Base-by-base conservation (phyloP, 495 filamentous ascomycete genomes). In the Penicillium daleae region DNA sequence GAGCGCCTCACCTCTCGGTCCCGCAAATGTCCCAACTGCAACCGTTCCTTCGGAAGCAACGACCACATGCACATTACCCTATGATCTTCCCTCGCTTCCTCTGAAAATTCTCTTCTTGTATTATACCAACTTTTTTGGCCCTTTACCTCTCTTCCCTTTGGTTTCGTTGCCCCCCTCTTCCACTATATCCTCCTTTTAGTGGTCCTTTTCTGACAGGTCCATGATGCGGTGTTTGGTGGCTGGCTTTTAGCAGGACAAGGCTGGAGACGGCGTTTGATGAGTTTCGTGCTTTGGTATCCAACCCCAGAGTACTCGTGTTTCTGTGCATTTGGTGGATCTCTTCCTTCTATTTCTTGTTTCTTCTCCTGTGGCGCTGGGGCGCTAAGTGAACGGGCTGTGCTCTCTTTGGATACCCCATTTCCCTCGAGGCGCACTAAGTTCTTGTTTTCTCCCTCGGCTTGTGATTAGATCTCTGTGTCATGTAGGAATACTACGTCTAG, bases 21-120 rank as follows among this genome's bases (percentile, higher is more conserved):
- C 72, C 86, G 95, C 60, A 98, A 98, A 76, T 99, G 95, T 69
- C 95, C 95, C 6, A 93, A 89, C 67, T 99, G 95, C 80, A 90
- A 88, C 72, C 88, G 88, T 74, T 87, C 92, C 2, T 99, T 99
- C 70, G 93, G 94, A 62, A 87, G 87, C 66, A 91, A 88, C 63
- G 95, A 99, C 74, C 85, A 89, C 61, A 92, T 96, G 90, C 80
- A 80, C 60, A 76, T 85, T 62, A 85, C 82, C 51, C 75, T 85
- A 31, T 85, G 70, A 81, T 69, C 51, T 42, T 54, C 35, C 50
- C 33, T 50, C 56, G 39, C 24, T 40, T 57, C 31, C 29, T 21
- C 42, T 19, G 33, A 42, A 60, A 37, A 24, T 57, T 61, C 57
- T 68, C 50, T 70, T 76, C 69, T 22, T 80, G 78, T 80, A 80